Evolutionary conservation across 2,329 filamentous ascomycete genomes (phyloP).

Genomic region (Coniella lustricola): DNA sequence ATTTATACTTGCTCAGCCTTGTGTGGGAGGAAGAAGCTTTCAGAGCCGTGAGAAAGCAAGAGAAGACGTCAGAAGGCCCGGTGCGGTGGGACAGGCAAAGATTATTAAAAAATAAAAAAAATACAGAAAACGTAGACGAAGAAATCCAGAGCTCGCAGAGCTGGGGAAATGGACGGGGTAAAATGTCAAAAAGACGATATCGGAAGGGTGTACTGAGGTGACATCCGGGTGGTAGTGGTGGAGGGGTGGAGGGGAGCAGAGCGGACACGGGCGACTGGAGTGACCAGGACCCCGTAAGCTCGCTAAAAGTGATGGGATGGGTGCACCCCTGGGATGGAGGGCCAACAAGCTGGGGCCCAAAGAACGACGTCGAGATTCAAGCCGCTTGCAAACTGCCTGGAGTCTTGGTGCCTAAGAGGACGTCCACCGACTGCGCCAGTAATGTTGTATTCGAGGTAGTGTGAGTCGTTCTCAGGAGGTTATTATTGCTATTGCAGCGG

Average conservation of each 20-base stretch:
- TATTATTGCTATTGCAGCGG: too few relatives aligned
- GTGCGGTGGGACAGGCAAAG: constrained; percentile 5
- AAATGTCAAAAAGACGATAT: constrained; percentile 14
- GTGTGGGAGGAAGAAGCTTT: constrained; percentile 3
- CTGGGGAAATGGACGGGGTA: constrained; percentile 1
- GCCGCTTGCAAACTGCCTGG: not conserved
- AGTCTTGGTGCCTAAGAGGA: not conserved
- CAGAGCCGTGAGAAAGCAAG: constrained; percentile 5
- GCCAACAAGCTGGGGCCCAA: constrained; percentile 13
- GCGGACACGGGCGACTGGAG: constrained; percentile 11
- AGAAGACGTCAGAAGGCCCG: constrained; percentile 1
- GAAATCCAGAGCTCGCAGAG: constrained; percentile 2
- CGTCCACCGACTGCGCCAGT: not conserved
- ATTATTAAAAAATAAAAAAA: constrained; percentile 3
- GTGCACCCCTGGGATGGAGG: constrained; percentile 13
- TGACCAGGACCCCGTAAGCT: constrained; percentile 13
- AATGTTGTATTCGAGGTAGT: too few relatives aligned
- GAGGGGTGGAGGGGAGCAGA: constrained; percentile 2
- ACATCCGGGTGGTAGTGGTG: constrained; percentile 10
- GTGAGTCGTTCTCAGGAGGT: too few relatives aligned
- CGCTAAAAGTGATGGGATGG: constrained; percentile 15
- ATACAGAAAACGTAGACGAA: not conserved
- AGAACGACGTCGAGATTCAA: not conserved
- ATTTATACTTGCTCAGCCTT: constrained; percentile 6
- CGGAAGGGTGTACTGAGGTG: constrained; percentile 15